Conservation (phyloP, 2,329 filamentous ascomycete species). For the Pseudogymnoascus sp. region DNA sequence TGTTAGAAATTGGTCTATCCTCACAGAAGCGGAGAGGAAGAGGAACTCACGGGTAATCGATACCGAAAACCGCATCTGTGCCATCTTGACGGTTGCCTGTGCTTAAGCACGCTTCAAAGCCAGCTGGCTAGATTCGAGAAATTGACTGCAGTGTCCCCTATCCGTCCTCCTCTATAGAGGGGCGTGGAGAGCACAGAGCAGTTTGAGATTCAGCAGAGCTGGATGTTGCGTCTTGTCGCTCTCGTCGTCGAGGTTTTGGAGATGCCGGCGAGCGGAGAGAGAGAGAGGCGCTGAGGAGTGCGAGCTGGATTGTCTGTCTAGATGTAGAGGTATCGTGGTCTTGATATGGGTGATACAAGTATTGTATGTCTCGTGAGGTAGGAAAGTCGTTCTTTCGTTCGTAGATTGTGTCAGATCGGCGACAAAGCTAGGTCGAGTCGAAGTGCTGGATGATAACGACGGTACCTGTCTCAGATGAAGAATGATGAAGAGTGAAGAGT, state of each 20-base stretch:
- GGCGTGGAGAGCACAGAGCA: conserved; percentile 9
- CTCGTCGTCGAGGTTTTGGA: neutral
- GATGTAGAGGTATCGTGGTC: neutral
- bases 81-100: conserved; percentile 5
- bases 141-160: conserved; percentile 8
- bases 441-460: conserved; percentile 9
- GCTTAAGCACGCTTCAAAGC: conserved; percentile 5
- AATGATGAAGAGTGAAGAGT: neutral
- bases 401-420: conserved; percentile 1
- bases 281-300: neutral
- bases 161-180: conserved; percentile 9
- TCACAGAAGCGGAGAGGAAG: neutral
- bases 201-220: conserved; percentile 6
- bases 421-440: conserved; percentile 1
- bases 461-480: conserved; percentile 4
- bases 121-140: neutral
- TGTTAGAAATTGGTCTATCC: neutral
- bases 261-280: neutral
- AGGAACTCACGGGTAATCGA: neutral
- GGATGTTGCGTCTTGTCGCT: conserved; percentile 3
- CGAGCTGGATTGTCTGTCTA: neutral
- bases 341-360: neutral
- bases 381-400: neutral
- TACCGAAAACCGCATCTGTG: conserved; percentile 8
- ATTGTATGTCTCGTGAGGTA: neutral